These are phyloP conservation scores for Neurospora sp. DNA, from an alignment of 495 filamentous ascomycete genomes.

Conservation along the genomic window DNA sequence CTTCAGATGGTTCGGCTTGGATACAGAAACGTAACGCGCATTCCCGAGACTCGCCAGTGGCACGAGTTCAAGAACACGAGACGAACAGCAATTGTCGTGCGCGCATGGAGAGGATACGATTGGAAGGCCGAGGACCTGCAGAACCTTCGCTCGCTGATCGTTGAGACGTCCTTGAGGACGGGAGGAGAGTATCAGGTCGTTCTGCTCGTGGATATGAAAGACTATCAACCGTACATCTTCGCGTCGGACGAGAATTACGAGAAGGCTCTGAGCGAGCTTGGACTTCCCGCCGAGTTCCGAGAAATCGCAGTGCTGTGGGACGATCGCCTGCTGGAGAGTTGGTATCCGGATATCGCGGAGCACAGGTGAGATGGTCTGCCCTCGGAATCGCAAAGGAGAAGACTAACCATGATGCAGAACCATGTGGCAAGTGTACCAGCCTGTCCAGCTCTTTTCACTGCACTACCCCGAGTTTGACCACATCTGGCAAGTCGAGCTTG, in stretches of 20 bases:
- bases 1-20: constrained; percentile 15
- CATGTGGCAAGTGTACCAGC: constrained; percentile 29
- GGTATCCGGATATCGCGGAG: constrained; percentile 28
- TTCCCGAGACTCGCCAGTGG: constrained; percentile 21
- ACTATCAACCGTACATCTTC: constrained; percentile 41
- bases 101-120: constrained; percentile 33
- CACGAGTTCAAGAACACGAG: constrained; percentile 18
- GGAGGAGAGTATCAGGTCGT: constrained; percentile 51
- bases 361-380: constrained; percentile 16
- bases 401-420: constrained; percentile 11
- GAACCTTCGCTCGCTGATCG: constrained; percentile 46
- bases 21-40: constrained; percentile 10
- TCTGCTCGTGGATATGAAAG: constrained; percentile 48
- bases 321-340: constrained; percentile 28
- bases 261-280: constrained; percentile 34
- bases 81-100: constrained; percentile 30
- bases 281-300: constrained; percentile 45
- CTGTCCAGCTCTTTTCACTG: constrained; percentile 48
- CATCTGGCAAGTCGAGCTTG: constrained; percentile 54
- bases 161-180: constrained; percentile 41
- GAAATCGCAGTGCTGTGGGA: constrained; percentile 48
- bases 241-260: constrained; percentile 38
- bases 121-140: constrained; percentile 31
- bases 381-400: neutral
- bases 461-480: constrained; percentile 50